A percentile compares a stretch with the other conserved stretches of the same genome.
Conservation (phyloP, 148 eudicot species). For the Vaccinium darrowii region DNA sequence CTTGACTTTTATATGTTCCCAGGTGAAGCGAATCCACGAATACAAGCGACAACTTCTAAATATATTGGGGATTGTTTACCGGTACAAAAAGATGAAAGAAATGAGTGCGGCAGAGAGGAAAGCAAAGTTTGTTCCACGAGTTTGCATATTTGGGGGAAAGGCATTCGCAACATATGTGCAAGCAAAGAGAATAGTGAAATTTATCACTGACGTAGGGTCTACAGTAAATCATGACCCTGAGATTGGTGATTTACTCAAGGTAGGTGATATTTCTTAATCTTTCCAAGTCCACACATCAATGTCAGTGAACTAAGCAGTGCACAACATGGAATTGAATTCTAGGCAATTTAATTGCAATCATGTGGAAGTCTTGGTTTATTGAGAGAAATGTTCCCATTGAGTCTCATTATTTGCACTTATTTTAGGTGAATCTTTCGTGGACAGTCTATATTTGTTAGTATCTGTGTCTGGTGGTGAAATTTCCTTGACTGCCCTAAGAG, state of each 20-base stretch:
- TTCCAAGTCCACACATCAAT: neutral
- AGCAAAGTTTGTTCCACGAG: constrained; percentile 71
- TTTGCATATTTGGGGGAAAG: constrained; percentile 96
- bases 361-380: neutral
- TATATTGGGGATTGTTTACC: constrained; percentile 85
- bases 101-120: constrained; percentile 67
- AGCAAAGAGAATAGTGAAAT: constrained; percentile 95
- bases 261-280: neutral
- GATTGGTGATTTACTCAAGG: constrained; percentile 90
- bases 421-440: neutral
- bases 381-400: neutral
- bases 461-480: neutral
- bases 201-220: constrained; percentile 88
- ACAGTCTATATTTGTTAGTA: neutral
- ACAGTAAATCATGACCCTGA: constrained; percentile 88
- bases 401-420: neutral
- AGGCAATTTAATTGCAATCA: neutral
- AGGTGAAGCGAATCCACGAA: constrained; percentile 96
- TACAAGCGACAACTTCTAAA: constrained; percentile 91
- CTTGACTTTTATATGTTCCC: constrained; percentile 24
- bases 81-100: constrained; percentile 97
- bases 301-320: neutral
- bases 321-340: neutral
- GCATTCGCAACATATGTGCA: constrained; percentile 94
- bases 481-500: neutral